Percentiles rank a stretch among this genome's conserved stretches.
Evolutionary conservation across 73 alveolate species (phyloP).

Genomic region (Paramecium octaurelia): DNA sequence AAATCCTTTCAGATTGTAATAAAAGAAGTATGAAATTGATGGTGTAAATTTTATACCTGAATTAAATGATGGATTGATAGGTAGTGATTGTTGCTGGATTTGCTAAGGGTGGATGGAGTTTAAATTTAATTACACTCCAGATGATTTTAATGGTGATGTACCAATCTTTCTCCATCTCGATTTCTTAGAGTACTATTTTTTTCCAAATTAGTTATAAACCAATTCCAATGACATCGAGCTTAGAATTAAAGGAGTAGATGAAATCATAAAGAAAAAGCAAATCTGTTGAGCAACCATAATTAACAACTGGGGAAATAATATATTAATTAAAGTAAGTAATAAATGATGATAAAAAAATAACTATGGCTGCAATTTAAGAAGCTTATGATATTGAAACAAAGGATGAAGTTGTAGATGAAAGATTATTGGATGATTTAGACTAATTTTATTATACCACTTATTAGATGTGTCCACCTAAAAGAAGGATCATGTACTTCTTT

Average conservation of each 20-base stretch:
- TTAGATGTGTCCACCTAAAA: constrained; percentile 58
- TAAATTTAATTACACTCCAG: constrained; percentile 11
- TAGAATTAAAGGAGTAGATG: neutral
- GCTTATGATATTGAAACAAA: constrained; percentile 20
- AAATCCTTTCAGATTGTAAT: neutral
- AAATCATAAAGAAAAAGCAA: neutral
- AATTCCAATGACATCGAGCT: constrained; percentile 32
- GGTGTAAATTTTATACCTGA: constrained; percentile 8
- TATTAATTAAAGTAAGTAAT: neutral
- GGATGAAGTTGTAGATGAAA: neutral
- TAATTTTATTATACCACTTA: constrained; percentile 8
- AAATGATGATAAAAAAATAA: neutral
- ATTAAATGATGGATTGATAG: neutral
- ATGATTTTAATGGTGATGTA: neutral
- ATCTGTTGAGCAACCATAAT: neutral
- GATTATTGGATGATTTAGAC: neutral
- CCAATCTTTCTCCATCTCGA: constrained; percentile 15
- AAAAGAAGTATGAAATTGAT: constrained; percentile 7
- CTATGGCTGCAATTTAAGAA: constrained; percentile 43
- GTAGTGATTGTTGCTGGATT: constrained; percentile 50
- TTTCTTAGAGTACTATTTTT: neutral
- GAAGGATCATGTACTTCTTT: constrained; percentile 40
- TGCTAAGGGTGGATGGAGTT: constrained; percentile 41
- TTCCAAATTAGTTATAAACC: neutral
- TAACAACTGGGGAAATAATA: constrained; percentile 40